Evolutionary conservation across 2,329 filamentous ascomycete genomes (phyloP).

Genomic region (Xylariomycetidae sp.): DNA sequence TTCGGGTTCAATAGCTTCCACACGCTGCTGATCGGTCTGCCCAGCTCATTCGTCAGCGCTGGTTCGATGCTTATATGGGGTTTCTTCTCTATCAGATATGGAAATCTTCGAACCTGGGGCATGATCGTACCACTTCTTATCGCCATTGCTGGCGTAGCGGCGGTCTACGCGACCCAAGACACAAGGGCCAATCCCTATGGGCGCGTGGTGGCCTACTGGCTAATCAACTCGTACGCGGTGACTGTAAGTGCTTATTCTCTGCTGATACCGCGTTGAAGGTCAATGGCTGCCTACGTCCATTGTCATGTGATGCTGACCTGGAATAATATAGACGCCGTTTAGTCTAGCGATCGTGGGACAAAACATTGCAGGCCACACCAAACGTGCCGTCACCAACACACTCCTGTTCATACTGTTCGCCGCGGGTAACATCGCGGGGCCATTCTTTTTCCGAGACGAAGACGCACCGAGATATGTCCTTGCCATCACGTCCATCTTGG

Average conservation of each 20-base stretch:
- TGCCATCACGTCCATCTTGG: background rate
- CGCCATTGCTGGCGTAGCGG: background rate
- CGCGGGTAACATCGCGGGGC: background rate
- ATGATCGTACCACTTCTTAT: background rate
- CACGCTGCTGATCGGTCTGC: background rate
- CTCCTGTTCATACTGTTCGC: background rate
- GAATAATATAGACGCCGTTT: background rate
- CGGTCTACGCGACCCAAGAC: background rate
- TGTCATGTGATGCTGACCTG: too few relatives aligned
- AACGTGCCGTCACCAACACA: background rate
- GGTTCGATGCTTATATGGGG: background rate
- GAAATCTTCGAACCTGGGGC: background rate
- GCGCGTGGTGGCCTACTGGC: background rate
- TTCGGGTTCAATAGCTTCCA: background rate
- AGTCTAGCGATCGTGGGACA: background rate
- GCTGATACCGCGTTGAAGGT: background rate
- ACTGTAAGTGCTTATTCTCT: background rate
- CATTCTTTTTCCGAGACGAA: background rate
- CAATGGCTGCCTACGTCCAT: background rate
- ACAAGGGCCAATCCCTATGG: background rate
- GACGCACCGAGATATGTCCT: background rate
- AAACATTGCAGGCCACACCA: background rate
- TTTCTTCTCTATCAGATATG: background rate
- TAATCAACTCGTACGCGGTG: background rate
- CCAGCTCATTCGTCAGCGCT: background rate